Percentiles rank a stretch among this genome's conserved stretches.
Evolutionary conservation across 345 rosid species (phyloP).

Genomic region (Linum trigynum): DNA sequence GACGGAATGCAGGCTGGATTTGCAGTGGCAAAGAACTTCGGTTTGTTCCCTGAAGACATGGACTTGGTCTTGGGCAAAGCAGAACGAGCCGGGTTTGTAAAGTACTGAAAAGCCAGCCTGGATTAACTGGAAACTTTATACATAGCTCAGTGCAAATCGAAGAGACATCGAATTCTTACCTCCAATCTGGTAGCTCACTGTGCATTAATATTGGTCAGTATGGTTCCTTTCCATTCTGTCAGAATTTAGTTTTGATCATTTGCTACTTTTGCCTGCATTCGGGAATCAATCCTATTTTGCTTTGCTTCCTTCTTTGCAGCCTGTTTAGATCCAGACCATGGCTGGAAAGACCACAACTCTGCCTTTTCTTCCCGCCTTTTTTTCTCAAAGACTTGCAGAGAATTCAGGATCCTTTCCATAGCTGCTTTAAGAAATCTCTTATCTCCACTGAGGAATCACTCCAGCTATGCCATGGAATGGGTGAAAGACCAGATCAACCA

Average conservation of each 20-base stretch:
- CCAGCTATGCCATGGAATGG: not conserved
- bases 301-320: not conserved
- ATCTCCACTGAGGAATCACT: not conserved
- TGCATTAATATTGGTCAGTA: conserved; percentile 13
- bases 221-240: not conserved
- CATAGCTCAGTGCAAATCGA: not conserved
- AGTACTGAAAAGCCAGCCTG: conserved; percentile 33
- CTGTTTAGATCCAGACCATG: not conserved
- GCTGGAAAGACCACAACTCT: not conserved
- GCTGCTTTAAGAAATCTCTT: not conserved
- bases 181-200: not conserved
- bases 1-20: conserved; percentile 91
- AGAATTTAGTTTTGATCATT: not conserved
- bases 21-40: conserved; percentile 63
- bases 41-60: conserved; percentile 40
- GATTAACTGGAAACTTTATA: not conserved
- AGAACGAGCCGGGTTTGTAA: conserved; percentile 46
- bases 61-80: conserved; percentile 65
- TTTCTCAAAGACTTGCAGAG: not conserved
- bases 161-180: conserved; percentile 5
- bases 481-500: not conserved
- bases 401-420: conserved; percentile 1
- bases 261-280: not conserved
- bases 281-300: not conserved
- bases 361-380: not conserved